Base-by-base conservation (phyloP, 1,284 basidiomycete genomes). In the Gymnopus androsaceus region DNA sequence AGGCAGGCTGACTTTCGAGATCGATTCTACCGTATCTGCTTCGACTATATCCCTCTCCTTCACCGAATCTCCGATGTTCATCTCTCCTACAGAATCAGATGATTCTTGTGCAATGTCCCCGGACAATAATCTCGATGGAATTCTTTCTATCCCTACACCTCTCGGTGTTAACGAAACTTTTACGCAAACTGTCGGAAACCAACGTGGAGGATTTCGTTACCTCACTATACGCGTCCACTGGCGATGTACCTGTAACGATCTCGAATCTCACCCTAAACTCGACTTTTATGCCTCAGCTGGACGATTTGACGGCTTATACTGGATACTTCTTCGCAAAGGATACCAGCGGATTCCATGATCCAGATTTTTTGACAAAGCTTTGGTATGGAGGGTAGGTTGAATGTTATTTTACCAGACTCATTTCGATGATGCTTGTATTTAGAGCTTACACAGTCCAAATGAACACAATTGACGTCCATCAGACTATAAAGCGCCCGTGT, bases 341-440 rank as follows among this genome's bases (percentile, higher is more conserved):
- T 57, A 71, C 73, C 11, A 33, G 6, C 0, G 66, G 57, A 1
- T 78, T 72, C 50, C 70, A 74, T 36, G 79, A 81, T 63, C 60
- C 66, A n/a, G 67, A 78, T 56, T 80, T 79, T 60, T 62, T 79
- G 59, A 80, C 75, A 17, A 65, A 79, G 67, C 60, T 80, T 19
- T 82, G 80, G 79, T 82, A 81, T 59, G 75, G 79, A 2, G 80
- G n/a, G n/a, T n/a, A n/a, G n/a, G n/a, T n/a, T n/a, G n/a, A n/a
- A n/a, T n/a, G n/a, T n/a, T n/a, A n/a, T n/a, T n/a, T n/a, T n/a
- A n/a, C n/a, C n/a, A n/a, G n/a, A n/a, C n/a, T n/a, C n/a, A n/a
- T n/a, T n/a, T n/a, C n/a, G n/a, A n/a, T n/a, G n/a, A n/a, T n/a
- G n/a, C n/a, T n/a, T n/a, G n/a, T n/a, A n/a, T n/a, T n/a, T n/a